Conservation (phyloP, 129 eudicot species). For the Chrysanthemum seticuspe region DNA sequence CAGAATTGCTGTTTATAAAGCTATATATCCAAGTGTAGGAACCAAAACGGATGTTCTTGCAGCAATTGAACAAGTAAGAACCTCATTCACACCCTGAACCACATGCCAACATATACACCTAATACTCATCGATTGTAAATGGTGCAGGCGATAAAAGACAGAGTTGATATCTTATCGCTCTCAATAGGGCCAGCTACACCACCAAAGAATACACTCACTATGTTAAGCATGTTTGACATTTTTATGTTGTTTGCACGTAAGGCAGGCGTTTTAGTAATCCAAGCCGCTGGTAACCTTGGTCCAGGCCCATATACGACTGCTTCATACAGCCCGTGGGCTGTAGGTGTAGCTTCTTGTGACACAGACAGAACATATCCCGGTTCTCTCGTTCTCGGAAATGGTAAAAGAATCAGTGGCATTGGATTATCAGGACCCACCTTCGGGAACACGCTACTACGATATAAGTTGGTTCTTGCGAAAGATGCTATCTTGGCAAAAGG, state of each 20-base stretch:
- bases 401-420: constrained; percentile 57
- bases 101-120: neutral
- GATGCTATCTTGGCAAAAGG: constrained; percentile 70
- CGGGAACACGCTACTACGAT: constrained; percentile 47
- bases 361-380: constrained; percentile 70
- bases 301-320: constrained; percentile 63
- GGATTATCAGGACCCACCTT: constrained; percentile 83
- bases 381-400: constrained; percentile 71
- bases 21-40: constrained; percentile 79
- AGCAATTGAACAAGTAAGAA: constrained; percentile 89
- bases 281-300: constrained; percentile 87
- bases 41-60: constrained; percentile 86
- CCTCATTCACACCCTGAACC: neutral
- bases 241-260: constrained; percentile 72
- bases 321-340: constrained; percentile 86
- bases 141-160: constrained; percentile 80
- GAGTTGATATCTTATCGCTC: constrained; percentile 79
- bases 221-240: constrained; percentile 76
- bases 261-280: constrained; percentile 87
- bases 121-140: constrained; percentile 2
- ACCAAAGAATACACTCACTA: constrained; percentile 73
- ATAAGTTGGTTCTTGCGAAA: constrained; percentile 66
- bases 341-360: constrained; percentile 72
- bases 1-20: constrained; percentile 97
- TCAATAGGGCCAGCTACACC: constrained; percentile 93